Evolutionary conservation across 1,284 basidiomycete genomes (phyloP).

Genomic region (Tetrapyrgos nigripes): DNA sequence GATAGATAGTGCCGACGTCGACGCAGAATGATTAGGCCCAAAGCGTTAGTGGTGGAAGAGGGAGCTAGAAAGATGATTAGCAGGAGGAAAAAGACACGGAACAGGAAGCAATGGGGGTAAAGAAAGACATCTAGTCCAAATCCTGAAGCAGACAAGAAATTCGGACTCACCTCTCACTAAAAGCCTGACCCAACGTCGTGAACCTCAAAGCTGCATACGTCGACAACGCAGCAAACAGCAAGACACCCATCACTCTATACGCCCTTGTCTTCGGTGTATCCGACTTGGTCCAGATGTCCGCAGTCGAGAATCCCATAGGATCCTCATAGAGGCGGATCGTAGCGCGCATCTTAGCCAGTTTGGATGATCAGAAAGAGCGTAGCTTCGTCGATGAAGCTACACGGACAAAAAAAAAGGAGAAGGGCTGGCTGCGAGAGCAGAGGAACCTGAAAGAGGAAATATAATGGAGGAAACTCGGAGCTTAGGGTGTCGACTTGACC

Average conservation of each 20-base stretch:
- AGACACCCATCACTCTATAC: constrained; percentile 33
- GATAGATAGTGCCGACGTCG: no score
- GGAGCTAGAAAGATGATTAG: no score
- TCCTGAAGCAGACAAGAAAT: background rate
- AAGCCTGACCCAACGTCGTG: constrained; percentile 29
- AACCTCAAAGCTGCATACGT: constrained; percentile 40
- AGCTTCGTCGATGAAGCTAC: background rate
- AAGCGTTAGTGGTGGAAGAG: no score
- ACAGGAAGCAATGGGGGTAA: background rate
- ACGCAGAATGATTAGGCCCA: no score
- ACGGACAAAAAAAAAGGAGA: constrained; percentile 4
- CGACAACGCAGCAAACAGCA: constrained; percentile 38
- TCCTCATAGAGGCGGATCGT: constrained; percentile 55
- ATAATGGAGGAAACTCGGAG: background rate
- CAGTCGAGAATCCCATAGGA: constrained; percentile 48
- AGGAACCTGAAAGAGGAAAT: background rate
- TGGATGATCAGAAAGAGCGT: background rate
- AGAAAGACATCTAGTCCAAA: background rate
- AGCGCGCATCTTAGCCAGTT: constrained; percentile 45
- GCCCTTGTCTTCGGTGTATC: constrained; percentile 30
- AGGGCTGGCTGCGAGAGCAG: constrained; percentile 4
- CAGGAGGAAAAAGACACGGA: background rate
- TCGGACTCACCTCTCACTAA: constrained; percentile 33
- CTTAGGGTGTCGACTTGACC: background rate
- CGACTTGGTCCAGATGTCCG: constrained; percentile 43